Percentiles rank a stretch among this genome's conserved stretches.
Conservation (phyloP, 2,329 filamentous ascomycete genomes). For the Alternaria panax region DNA sequence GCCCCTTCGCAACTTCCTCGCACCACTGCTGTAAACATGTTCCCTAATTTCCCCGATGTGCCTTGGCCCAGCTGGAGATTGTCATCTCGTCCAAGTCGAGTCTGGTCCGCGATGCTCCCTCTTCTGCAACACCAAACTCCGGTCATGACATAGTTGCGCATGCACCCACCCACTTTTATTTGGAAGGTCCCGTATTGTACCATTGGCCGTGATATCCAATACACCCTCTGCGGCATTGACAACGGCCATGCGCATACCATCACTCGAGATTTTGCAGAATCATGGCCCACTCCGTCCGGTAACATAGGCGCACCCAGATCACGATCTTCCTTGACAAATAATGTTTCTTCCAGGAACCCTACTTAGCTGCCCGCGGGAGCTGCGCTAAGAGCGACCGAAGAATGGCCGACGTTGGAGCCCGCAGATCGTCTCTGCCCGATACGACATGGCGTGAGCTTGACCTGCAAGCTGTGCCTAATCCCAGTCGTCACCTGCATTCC, state of each 20-base stretch:
- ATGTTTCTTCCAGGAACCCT: constrained; percentile 13
- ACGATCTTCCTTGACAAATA: constrained; percentile 24
- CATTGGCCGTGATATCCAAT: constrained; percentile 9
- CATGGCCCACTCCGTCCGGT: neutral
- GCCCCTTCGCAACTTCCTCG: constrained; percentile 1
- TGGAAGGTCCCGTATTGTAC: neutral
- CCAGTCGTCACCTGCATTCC: constrained; percentile 18
- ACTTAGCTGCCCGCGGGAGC: constrained; percentile 10
- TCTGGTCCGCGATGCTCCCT: neutral
- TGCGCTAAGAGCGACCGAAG: constrained; percentile 37
- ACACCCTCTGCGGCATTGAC: constrained; percentile 4
- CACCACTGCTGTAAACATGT: constrained; percentile 2
- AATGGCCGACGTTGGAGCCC: constrained; percentile 36
- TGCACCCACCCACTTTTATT: constrained; percentile 14
- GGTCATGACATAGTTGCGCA: constrained; percentile 21
- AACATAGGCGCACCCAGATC: constrained; percentile 13
- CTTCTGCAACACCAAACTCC: constrained; percentile 2
- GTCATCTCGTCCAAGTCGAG: neutral
- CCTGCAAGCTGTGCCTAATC: constrained; percentile 12
- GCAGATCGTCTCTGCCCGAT: constrained; percentile 27
- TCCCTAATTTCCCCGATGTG: neutral
- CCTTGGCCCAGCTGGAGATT: neutral
- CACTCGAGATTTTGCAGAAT: constrained; percentile 1
- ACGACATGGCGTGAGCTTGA: constrained; percentile 25
- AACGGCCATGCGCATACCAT: constrained; percentile 2